Percentiles rank a stretch among this genome's conserved stretches.
These are phyloP conservation scores for Trypanosoma brucei DNA, from an alignment of 208 protist genomes.

Conservation along the genomic window DNA sequence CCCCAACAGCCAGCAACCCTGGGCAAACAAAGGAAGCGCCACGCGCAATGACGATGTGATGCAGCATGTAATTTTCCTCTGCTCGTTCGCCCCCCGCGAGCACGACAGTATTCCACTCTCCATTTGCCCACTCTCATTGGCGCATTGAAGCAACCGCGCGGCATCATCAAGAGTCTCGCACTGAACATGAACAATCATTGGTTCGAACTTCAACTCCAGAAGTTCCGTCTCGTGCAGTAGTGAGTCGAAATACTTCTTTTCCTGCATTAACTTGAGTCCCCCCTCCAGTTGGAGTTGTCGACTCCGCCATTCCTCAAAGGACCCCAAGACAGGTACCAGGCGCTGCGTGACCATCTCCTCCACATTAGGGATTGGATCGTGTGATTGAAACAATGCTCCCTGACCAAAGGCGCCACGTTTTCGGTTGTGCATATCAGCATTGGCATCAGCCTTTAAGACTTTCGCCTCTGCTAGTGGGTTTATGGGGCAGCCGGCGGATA, in stretches of 20 bases:
- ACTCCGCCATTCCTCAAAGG: constrained; percentile 50
- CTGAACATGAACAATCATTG: constrained; percentile 79
- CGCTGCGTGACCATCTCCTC: constrained; percentile 9
- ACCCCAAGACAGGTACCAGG: constrained; percentile 34
- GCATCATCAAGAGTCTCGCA: constrained; percentile 56
- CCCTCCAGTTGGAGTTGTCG: constrained; percentile 4
- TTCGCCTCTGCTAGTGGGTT: neutral
- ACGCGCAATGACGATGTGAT: constrained; percentile 67
- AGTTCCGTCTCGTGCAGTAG: constrained; percentile 42
- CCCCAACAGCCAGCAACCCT: constrained; percentile 43
- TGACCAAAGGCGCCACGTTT: constrained; percentile 65
- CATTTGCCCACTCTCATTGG: constrained; percentile 68
- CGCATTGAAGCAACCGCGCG: constrained; percentile 59
- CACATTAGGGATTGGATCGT: constrained; percentile 49
- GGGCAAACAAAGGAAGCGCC: constrained; percentile 52
- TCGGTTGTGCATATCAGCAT: constrained; percentile 15
- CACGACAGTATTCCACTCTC: constrained; percentile 69
- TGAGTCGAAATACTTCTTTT: neutral
- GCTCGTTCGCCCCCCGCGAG: constrained; percentile 39
- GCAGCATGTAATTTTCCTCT: constrained; percentile 75
- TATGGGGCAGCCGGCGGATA: neutral
- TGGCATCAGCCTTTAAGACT: neutral
- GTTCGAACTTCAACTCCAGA: constrained; percentile 81
- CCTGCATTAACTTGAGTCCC: neutral
- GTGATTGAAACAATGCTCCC: constrained; percentile 66